Conservation (phyloP, 345 rosid species). For the Syzygium aqueum region DNA sequence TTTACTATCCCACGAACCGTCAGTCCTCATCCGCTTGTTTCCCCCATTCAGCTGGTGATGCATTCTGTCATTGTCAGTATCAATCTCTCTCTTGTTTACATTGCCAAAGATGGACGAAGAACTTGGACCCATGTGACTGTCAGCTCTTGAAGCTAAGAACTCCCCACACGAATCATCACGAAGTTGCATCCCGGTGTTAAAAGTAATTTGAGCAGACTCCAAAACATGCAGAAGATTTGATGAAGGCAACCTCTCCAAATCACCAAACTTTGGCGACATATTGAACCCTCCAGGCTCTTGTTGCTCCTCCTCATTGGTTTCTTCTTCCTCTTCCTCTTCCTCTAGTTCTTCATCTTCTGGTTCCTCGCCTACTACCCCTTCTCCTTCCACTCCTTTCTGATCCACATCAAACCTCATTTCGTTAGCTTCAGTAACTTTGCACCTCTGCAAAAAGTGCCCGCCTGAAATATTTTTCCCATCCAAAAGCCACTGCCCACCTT, state of each 20-base stretch:
- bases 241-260: constrained; percentile 37
- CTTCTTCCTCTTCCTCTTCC: constrained; percentile 29
- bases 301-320: constrained; percentile 11
- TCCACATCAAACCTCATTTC: constrained; percentile 8
- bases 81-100: constrained; percentile 56
- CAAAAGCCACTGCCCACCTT: constrained; percentile 29
- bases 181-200: constrained; percentile 41
- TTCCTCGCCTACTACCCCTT: constrained; percentile 8
- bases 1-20: constrained; percentile 43
- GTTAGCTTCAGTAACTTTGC: constrained; percentile 20
- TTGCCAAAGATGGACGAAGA: constrained; percentile 39
- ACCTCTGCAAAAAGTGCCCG: constrained; percentile 35
- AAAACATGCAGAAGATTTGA: constrained; percentile 54
- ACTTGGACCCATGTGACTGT: constrained; percentile 39
- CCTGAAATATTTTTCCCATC: constrained; percentile 23
- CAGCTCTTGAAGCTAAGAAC: constrained; percentile 49
- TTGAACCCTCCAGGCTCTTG: constrained; percentile 24
- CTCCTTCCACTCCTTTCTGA: constrained; percentile 7
- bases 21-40: constrained; percentile 63
- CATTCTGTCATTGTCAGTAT: constrained; percentile 32
- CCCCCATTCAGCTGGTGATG: constrained; percentile 37
- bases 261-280: constrained; percentile 27
- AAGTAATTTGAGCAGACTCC: constrained; percentile 48
- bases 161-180: constrained; percentile 38
- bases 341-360: constrained; percentile 16